A percentile compares a stretch with the other conserved stretches of the same genome.
These are phyloP conservation scores for Biscutella auriculata DNA, from an alignment of 441 rosid species.

Conservation along the genomic window DNA sequence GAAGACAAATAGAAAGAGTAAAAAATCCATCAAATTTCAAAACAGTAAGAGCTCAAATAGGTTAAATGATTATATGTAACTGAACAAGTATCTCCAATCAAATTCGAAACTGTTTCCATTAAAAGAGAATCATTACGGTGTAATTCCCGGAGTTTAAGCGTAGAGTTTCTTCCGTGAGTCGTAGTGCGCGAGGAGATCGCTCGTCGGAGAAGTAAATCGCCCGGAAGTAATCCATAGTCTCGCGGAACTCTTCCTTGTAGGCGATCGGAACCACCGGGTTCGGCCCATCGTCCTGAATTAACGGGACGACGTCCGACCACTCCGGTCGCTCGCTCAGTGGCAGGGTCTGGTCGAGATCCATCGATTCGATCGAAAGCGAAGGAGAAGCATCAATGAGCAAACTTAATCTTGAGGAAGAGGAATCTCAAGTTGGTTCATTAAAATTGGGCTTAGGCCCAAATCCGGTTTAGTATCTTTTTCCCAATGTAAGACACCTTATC, in stretches of 20 bases:
- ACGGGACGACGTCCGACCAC: conserved; percentile 70
- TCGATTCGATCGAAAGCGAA: too few relatives aligned
- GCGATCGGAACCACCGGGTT: conserved; percentile 79
- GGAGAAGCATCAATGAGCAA: too few relatives aligned
- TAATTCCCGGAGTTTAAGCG: conserved; percentile 70
- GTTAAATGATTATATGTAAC: neutral
- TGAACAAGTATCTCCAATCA: neutral
- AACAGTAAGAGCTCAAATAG: neutral
- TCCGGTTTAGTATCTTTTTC: too few relatives aligned
- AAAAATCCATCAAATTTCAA: neutral
- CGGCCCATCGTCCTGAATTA: conserved; percentile 80
- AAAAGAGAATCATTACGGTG: conserved; percentile 37
- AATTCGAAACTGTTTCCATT: neutral
- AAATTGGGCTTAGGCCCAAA: too few relatives aligned
- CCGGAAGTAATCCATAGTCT: conserved; percentile 89
- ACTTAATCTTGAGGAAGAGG: too few relatives aligned
- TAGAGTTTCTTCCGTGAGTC: conserved; percentile 53
- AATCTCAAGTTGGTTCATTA: too few relatives aligned
- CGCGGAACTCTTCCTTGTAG: conserved; percentile 66
- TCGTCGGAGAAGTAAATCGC: conserved; percentile 63
- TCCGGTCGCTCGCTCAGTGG: conserved; percentile 51
- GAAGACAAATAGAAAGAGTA: neutral
- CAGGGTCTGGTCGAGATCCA: conserved; percentile 30
- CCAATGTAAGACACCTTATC: too few relatives aligned
- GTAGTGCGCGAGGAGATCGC: conserved; percentile 70